Percentiles rank a stretch among this genome's conserved stretches.
Conservation (phyloP, 257 asterid species). For the Pogostemon cablin region DNA sequence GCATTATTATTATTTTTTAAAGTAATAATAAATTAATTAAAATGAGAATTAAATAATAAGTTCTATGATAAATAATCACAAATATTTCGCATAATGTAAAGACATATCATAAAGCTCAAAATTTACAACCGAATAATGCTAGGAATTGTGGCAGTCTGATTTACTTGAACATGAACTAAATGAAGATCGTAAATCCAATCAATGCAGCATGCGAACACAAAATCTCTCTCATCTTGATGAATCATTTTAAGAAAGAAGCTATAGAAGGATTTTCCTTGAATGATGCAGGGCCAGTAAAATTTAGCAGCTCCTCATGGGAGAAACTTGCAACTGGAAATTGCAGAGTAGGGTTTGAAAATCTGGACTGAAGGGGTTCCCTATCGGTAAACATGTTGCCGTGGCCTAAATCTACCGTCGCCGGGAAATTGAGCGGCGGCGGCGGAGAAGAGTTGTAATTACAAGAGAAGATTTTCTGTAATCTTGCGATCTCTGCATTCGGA, state of each 20-base stretch:
- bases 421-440: slow-evolving; percentile 25
- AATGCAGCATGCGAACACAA: not conserved
- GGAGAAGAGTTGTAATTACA: slow-evolving; percentile 27
- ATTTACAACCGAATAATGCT: too few relatives aligned
- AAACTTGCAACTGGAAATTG: slow-evolving; percentile 35
- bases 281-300: slow-evolving; percentile 29
- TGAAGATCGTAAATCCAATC: not conserved
- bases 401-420: slow-evolving; percentile 29
- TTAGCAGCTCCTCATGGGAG: slow-evolving; percentile 36
- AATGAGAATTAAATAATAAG: too few relatives aligned
- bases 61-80: too few relatives aligned
- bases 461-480: slow-evolving; percentile 31
- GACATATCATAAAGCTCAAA: too few relatives aligned
- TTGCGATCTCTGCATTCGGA: slow-evolving; percentile 28
- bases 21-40: too few relatives aligned
- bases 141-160: too few relatives aligned
- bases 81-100: too few relatives aligned
- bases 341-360: slow-evolving; percentile 23
- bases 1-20: too few relatives aligned
- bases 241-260: slow-evolving; percentile 17
- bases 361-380: slow-evolving; percentile 96
- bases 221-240: not conserved
- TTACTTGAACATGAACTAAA: too few relatives aligned
- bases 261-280: slow-evolving; percentile 27
- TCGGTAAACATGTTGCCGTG: slow-evolving; percentile 30